Percentiles rank a stretch among this genome's conserved stretches.
phyloP scores from a whole-genome alignment of 805 yeast genomes.

The Zygoascus bituminiphila region DNA sequence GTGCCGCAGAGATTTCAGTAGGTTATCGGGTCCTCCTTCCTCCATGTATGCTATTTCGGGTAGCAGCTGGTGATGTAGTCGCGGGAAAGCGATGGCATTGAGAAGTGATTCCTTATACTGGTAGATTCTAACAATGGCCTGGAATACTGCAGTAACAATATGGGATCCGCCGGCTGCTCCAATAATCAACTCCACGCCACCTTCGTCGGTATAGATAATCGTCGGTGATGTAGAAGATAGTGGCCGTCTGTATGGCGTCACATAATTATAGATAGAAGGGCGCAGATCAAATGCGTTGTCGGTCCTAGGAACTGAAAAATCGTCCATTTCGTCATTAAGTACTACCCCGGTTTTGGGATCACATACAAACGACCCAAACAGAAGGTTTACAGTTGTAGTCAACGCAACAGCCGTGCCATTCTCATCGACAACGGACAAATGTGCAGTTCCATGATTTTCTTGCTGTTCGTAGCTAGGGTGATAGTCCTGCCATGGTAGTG shows the following conservation, averaged over 20 bases:
- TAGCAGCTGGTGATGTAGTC: slow-evolving; percentile 82
- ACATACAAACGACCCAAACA: slow-evolving; percentile 76
- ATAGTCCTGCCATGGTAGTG: slow-evolving; percentile 64
- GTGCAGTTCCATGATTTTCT: slow-evolving; percentile 89
- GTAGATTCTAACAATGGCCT: slow-evolving; percentile 62
- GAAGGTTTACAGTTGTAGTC: slow-evolving; percentile 80
- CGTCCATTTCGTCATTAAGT: slow-evolving; percentile 90
- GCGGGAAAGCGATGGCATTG: slow-evolving; percentile 67
- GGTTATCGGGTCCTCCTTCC: slow-evolving; percentile 29
- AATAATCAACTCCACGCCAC: slow-evolving; percentile 51
- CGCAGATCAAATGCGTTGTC: slow-evolving; percentile 71
- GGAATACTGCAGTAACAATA: slow-evolving; percentile 74
- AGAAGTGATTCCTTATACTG: slow-evolving; percentile 51
- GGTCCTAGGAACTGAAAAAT: slow-evolving; percentile 65
- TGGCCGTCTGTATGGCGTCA: slow-evolving; percentile 73
- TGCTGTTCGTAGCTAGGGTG: slow-evolving; percentile 68
- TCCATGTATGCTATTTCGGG: slow-evolving; percentile 67
- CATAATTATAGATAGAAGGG: slow-evolving; percentile 74
- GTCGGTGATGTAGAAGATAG: slow-evolving; percentile 77
- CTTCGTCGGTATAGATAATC: slow-evolving; percentile 39
- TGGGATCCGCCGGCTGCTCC: slow-evolving; percentile 96
- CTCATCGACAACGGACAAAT: slow-evolving; percentile 69
- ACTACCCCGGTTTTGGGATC: slow-evolving; percentile 78
- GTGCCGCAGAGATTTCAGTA: slow-evolving; percentile 29
- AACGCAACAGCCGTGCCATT: slow-evolving; percentile 71